These are phyloP conservation scores for Phialophora expanda DNA, from an alignment of 2,329 filamentous ascomycete genomes.

Conservation along the genomic window DNA sequence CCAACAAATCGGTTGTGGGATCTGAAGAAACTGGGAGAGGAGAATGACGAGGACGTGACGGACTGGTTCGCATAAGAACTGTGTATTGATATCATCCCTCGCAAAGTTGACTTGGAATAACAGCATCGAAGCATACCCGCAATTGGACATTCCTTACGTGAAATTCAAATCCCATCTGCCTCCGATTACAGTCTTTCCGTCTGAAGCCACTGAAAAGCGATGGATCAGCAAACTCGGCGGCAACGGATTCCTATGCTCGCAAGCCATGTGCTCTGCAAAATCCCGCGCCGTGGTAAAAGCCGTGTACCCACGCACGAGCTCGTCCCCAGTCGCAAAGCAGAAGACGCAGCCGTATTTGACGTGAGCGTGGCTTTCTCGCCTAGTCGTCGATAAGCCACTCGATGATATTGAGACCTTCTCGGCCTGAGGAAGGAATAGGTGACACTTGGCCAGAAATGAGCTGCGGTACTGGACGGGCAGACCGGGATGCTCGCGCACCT, in stretches of 20 bases:
- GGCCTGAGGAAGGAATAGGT: slow-evolving; percentile 34
- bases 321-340: slow-evolving; percentile 35
- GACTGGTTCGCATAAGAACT: not conserved
- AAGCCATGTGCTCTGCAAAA: slow-evolving; percentile 35
- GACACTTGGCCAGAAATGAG: slow-evolving; percentile 36
- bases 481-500: slow-evolving; percentile 33
- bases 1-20: not conserved
- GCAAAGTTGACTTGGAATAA: not conserved
- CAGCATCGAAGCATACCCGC: not conserved
- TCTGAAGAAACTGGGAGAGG: not conserved
- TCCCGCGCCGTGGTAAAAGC: slow-evolving; percentile 31
- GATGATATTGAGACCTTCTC: slow-evolving; percentile 14
- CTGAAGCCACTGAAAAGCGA: slow-evolving; percentile 35
- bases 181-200: slow-evolving; percentile 30
- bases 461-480: slow-evolving; percentile 36
- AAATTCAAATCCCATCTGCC: slow-evolving; percentile 39
- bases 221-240: slow-evolving; percentile 35
- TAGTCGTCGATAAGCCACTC: not conserved
- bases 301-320: slow-evolving; percentile 27
- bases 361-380: slow-evolving; percentile 4
- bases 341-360: slow-evolving; percentile 38
- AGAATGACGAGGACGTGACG: not conserved
- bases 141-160: slow-evolving; percentile 16
- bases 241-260: slow-evolving; percentile 25
- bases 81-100: not conserved